Conservation (phyloP, 441 rosid species). For the Gossypium schwendimanii region DNA sequence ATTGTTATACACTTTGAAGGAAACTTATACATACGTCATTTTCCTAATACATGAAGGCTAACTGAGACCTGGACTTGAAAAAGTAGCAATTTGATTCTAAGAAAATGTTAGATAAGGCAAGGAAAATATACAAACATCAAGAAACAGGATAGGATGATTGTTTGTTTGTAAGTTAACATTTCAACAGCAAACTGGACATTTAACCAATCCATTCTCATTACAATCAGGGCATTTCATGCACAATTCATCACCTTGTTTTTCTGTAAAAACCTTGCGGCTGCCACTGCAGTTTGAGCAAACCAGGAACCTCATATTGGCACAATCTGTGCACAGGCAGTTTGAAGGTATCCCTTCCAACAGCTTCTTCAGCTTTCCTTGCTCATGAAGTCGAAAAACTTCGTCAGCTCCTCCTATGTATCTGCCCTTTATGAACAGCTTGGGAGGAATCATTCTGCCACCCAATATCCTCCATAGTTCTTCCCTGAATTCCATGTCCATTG, state of each 20-base stretch:
- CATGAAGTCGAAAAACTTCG: neutral
- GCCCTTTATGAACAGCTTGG: neutral
- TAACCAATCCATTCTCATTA: conserved; percentile 1
- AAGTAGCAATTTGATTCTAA: neutral
- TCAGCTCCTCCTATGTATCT: neutral
- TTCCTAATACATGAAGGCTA: neutral
- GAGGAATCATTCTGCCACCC: neutral
- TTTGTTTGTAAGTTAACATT: neutral
- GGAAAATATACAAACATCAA: neutral
- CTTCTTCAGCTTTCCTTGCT: conserved; percentile 1
- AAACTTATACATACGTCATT: neutral
- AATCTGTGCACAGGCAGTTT: neutral
- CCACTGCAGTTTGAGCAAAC: conserved; percentile 1
- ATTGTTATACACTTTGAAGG: neutral
- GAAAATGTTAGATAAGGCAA: neutral
- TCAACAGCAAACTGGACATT: neutral
- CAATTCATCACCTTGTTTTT: neutral
- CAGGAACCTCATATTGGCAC: neutral
- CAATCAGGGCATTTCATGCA: neutral
- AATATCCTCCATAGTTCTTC: neutral
- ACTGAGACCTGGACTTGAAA: neutral
- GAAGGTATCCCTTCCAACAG: neutral
- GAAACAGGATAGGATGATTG: neutral
- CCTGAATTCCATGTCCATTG: conserved; percentile 2
- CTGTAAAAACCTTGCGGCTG: neutral